Evolutionary conservation across 1,284 basidiomycete genomes (phyloP), one percentile per base, ranked within the genome.

Genomic region (Porogramme epimiltina): DNA sequence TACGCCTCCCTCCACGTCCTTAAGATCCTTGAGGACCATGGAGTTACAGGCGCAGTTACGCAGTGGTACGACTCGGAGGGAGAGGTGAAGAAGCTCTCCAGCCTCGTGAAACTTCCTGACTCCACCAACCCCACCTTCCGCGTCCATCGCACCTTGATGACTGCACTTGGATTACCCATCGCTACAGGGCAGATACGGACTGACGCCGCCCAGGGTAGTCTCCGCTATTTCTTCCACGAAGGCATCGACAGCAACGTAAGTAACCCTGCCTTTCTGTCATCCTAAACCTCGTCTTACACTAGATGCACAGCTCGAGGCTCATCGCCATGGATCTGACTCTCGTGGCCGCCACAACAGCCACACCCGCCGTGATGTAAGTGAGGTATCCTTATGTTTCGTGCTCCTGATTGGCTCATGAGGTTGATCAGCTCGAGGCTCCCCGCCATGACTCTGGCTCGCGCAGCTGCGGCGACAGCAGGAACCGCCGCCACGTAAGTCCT

Each of bases 21-120:
- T 45, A 46, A 19, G 25, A 61, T 63, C 46, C 57, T 63, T 43
- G 51, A 37, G 24, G 51, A 54, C 23, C 37, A 40, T 43, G 31
- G 40, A 20, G 34, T 45, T 31, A 33, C 28, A 18, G 31, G 15
- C 33, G 43, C 34, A 23, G 31, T 18, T 20, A 65, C 72, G 37
- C 66, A 73, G 58, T 73, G 70, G 72, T 71, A 67, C 43, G 28
- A n/a, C n/a, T n/a, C n/a, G n/a, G n/a, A 34, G 40, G 71, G 57
- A 43, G 53, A 56, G 31, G 59, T 70, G 52, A 39, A 46, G 4
- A 64, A 56, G 62, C 64, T 70, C 26, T 58, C 24, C n/a, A 59
- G 51, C 51, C 58, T 57, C 55, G 56, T 70, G 51, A 66, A 68
- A 63, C 31, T 52, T 54, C 41, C 61, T 59, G 64, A 59, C 54